A percentile compares a stretch with the other conserved stretches of the same genome.
phyloP scores from a whole-genome alignment of 768 basidiomycete genomes.

The Aureoboletus auriporus region DNA sequence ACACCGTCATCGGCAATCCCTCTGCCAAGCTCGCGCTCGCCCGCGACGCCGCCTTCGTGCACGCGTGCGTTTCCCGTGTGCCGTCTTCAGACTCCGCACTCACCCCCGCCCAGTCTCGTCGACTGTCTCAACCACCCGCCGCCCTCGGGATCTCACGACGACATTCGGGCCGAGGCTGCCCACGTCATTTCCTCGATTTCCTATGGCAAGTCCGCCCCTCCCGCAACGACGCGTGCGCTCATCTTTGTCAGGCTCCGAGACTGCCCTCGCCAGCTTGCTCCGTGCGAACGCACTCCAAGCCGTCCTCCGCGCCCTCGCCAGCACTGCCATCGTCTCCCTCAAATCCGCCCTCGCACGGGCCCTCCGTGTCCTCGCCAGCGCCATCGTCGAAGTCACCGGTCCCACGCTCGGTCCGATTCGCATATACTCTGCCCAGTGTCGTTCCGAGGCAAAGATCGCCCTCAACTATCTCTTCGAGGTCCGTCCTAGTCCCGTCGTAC shows the following conservation, averaged over 20 bases:
- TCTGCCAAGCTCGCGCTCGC: slow-evolving; percentile 61
- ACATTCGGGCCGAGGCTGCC: slow-evolving; percentile 67
- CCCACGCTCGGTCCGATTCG: slow-evolving; percentile 65
- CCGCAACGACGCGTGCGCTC: background rate
- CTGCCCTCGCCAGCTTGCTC: slow-evolving; percentile 55
- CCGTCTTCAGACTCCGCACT: background rate
- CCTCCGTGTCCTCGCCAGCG: slow-evolving; percentile 52
- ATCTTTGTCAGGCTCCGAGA: slow-evolving; percentile 50
- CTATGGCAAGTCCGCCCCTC: slow-evolving; percentile 45
- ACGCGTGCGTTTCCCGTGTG: slow-evolving; percentile 38
- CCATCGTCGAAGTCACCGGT: slow-evolving; percentile 65
- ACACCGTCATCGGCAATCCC: slow-evolving; percentile 76
- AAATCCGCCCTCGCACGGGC: slow-evolving; percentile 61
- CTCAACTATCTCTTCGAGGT: slow-evolving; percentile 63
- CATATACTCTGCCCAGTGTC: slow-evolving; percentile 32
- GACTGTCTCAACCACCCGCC: slow-evolving; percentile 50
- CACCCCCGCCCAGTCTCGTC: slow-evolving; percentile 47
- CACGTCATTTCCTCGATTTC: slow-evolving; percentile 72
- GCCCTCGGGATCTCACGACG: slow-evolving; percentile 39
- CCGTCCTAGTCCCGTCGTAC: background rate
- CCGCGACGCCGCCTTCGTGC: slow-evolving; percentile 52
- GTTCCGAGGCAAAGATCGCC: slow-evolving; percentile 51
- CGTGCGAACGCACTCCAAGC: slow-evolving; percentile 54
- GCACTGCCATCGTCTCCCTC: slow-evolving; percentile 33
- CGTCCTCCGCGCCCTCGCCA: slow-evolving; percentile 57